Percentiles rank a stretch among this genome's conserved stretches.
phyloP scores from a whole-genome alignment of 352 stramenopile species.

The Phytophthora sojae region DNA sequence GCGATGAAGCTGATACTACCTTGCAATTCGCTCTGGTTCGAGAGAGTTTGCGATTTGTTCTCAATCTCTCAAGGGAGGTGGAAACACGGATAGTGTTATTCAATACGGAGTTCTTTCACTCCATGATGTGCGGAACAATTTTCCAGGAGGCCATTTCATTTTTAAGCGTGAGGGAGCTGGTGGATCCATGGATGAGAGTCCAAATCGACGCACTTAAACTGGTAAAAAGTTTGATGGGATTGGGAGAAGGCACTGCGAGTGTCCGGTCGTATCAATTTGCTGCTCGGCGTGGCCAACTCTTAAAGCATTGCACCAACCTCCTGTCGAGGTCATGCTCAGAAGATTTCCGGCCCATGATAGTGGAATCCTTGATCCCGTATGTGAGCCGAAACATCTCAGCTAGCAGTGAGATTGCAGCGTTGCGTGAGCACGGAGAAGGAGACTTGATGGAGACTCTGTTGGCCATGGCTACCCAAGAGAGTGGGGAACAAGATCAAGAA shows the following conservation, averaged over 20 bases:
- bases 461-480: background rate
- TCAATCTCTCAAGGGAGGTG: background rate
- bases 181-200: background rate
- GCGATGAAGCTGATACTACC: background rate
- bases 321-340: background rate
- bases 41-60: conserved; percentile 12
- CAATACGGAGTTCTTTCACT: conserved; percentile 18
- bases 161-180: conserved; percentile 7
- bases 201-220: conserved; percentile 14
- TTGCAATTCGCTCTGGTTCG: conserved; percentile 14
- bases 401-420: conserved; percentile 13
- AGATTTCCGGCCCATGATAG: conserved; percentile 1
- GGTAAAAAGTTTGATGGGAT: conserved; percentile 1
- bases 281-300: conserved; percentile 13
- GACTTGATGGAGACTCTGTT: conserved; percentile 27
- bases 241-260: background rate
- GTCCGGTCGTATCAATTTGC: conserved; percentile 15
- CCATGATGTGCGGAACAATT: conserved; percentile 14
- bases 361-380: conserved; percentile 17
- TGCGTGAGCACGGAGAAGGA: conserved; percentile 11
- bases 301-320: conserved; percentile 18
- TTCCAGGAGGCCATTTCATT: conserved; percentile 15
- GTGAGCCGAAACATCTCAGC: conserved; percentile 15
- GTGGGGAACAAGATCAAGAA: background rate
- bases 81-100: conserved; percentile 4